A percentile compares a stretch with the other conserved stretches of the same genome.
Conservation (phyloP, 129 eudicot genomes). For the Mikania micrantha region DNA sequence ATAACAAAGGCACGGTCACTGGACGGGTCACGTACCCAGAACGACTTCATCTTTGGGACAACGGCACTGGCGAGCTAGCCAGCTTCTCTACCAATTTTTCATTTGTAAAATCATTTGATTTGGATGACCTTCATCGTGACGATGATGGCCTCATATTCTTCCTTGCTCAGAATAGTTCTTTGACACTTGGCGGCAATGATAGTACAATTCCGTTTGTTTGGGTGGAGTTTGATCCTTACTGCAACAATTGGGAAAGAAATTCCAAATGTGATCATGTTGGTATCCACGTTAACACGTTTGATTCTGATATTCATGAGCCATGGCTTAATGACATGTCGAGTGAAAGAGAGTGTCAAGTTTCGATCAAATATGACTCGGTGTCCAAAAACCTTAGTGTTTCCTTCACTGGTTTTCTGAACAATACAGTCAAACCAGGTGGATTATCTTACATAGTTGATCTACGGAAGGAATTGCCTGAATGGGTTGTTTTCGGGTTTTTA, state of each 20-base stretch:
- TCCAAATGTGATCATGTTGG: slow-evolving; percentile 26
- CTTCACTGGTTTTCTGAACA: slow-evolving; percentile 12
- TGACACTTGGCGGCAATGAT: not conserved
- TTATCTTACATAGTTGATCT: slow-evolving; percentile 29
- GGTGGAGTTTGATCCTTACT: slow-evolving; percentile 37
- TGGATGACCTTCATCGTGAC: not conserved
- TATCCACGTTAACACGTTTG: slow-evolving; percentile 18
- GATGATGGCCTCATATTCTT: slow-evolving; percentile 28
- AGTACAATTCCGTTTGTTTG: slow-evolving; percentile 21
- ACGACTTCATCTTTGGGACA: slow-evolving; percentile 30
- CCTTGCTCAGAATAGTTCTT: slow-evolving; percentile 14
- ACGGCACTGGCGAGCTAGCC: slow-evolving; percentile 6
- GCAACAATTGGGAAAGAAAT: slow-evolving; percentile 4
- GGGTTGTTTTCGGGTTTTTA: slow-evolving; percentile 31
- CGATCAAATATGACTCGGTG: slow-evolving; percentile 23
- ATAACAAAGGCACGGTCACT: not conserved
- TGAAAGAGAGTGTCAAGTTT: slow-evolving; percentile 15
- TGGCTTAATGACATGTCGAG: slow-evolving; percentile 18
- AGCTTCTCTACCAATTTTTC: slow-evolving; percentile 25
- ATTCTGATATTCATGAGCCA: not conserved
- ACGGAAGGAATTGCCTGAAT: slow-evolving; percentile 19
- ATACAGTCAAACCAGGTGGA: not conserved
- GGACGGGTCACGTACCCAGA: slow-evolving; percentile 15
- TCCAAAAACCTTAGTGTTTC: slow-evolving; percentile 10
- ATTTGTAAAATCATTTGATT: slow-evolving; percentile 13